Conservation (phyloP, 768 basidiomycete species). For the Cystobasidium tubakii region DNA sequence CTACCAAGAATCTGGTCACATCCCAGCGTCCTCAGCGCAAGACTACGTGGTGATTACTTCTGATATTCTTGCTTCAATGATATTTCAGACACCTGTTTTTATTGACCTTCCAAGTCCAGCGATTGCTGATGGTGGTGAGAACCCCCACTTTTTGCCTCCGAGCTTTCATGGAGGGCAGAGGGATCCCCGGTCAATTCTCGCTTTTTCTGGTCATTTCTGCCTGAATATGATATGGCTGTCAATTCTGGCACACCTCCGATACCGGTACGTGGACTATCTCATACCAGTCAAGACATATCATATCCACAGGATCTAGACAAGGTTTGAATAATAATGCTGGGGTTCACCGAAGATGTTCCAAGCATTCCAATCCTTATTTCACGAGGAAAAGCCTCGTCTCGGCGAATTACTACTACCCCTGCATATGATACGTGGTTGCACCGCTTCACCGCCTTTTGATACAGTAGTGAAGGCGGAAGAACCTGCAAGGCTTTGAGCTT, state of each 20-base stretch:
- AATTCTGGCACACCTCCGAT: background rate
- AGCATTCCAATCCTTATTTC: background rate
- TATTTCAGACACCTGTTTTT: background rate
- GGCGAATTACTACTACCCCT: background rate
- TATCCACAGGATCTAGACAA: too few relatives aligned
- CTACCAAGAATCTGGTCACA: too few relatives aligned
- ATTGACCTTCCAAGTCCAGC: background rate
- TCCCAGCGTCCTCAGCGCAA: too few relatives aligned
- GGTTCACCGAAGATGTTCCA: too few relatives aligned
- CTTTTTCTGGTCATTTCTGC: background rate
- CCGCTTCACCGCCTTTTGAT: too few relatives aligned
- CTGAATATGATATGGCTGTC: background rate
- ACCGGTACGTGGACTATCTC: too few relatives aligned
- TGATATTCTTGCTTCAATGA: too few relatives aligned
- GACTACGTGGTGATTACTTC: too few relatives aligned
- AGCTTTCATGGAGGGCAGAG: background rate
- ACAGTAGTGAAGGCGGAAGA: too few relatives aligned
- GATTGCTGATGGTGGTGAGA: background rate
- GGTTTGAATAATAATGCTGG: too few relatives aligned
- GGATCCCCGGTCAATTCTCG: background rate
- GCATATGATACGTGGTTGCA: too few relatives aligned
- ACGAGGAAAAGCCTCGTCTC: background rate
- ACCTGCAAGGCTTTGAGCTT: too few relatives aligned
- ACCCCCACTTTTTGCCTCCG: slow-evolving; percentile 2
- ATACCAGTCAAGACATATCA: background rate